Base-by-base conservation (phyloP, 2,329 filamentous ascomycete genomes). In the Diaporthe sp. region DNA sequence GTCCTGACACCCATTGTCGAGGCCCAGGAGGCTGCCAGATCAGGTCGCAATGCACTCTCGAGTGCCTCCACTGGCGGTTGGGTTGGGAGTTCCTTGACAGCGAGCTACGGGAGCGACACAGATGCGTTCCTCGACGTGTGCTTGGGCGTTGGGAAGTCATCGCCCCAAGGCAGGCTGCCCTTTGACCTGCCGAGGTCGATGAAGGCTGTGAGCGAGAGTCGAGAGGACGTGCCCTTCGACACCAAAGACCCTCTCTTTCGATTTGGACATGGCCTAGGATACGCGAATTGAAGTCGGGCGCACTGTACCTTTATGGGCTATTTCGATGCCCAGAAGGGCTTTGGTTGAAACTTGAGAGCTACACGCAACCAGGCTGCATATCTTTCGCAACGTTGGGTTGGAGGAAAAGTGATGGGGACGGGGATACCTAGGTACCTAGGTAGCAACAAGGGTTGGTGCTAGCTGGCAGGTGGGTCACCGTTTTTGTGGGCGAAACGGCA, bases 71-170 rank as follows among this genome's bases (percentile, higher is more conserved):
- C 30, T 4, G 37, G 22, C 15, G 27, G 44, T 2, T 32, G 35
- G 47, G 50, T n/a, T 47, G 82, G 83, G 1, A 78, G 79, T 9
- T 85, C 84, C 1, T 73, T 87, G 56, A 72, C 85, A 37, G 84
- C 79, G 13, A 85, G 81, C 73, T 86, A 81, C 73, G 84, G 84
- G 3, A 82, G 81, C 35, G 79, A 80, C n/a, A 75, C 81, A 0
- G 82, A 85, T 0, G 85, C 85, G 0, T 85, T 87, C 72, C 75
- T 88, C 5, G 86, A 87, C 73, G 80, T 87, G 0, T 74, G 86
- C 1, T 84, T 87, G 71, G 81, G 81, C 0, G 75, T 81, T 1
- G 80, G 79, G 10, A 76, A 78, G 27, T 30, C 55, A 17, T 22
- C 9, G 44, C 86, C 86, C 0, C 76, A 83, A 70, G 86, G 86